Evolutionary conservation across 345 rosid species (phyloP), one percentile per base, ranked within the genome.

Genomic region (Erucastrum elatum): DNA sequence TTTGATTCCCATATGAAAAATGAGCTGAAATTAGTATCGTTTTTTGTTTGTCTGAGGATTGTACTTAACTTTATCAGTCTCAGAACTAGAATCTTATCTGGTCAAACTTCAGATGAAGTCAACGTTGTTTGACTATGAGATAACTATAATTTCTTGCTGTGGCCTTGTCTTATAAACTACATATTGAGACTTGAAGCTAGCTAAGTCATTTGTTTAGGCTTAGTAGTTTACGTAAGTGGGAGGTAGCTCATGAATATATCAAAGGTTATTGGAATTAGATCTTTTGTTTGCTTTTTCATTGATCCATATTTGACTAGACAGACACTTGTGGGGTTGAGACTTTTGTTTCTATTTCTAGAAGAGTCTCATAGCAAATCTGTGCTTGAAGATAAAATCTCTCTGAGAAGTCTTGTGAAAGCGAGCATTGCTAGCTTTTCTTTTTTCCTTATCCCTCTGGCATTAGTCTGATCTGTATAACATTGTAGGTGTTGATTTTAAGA

Each of bases 401-500:
- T 53, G 51, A 51, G 15, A 30, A 51, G 5, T 3, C 7, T 37
- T 46, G 75, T 39, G 25, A 55, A 10, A 33, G 12, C n/a, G 21
- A 21, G 21, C 21, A 21, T 21, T 21, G 21, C 21, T 21, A 21
- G 21, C 21, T 21, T 33, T 10, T 70, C 56, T 65, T 64, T 8
- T 1, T 67, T 27, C 3, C 29, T 7, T 27, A 1, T 31, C n/a
- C 30, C 13, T 3, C 46, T 39, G 58, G 41, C 16, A 66, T 46
- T 80, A n/a, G 26, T 13, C 5, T 77, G 70, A 12, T 29, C 49
- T 71, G 30, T 67, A 6, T 64, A 33, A 35, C 71, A 44, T 31
- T 80, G 80, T 84, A 95, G 99, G 98, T 64, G 99, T 95, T 71
- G 99, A 95, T 87, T 95, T 95, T 61, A 95, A 95, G 88, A 83